Evolutionary conservation across 1,139 yeast genomes (phyloP).

Genomic region (Geotrichum armillariae): DNA sequence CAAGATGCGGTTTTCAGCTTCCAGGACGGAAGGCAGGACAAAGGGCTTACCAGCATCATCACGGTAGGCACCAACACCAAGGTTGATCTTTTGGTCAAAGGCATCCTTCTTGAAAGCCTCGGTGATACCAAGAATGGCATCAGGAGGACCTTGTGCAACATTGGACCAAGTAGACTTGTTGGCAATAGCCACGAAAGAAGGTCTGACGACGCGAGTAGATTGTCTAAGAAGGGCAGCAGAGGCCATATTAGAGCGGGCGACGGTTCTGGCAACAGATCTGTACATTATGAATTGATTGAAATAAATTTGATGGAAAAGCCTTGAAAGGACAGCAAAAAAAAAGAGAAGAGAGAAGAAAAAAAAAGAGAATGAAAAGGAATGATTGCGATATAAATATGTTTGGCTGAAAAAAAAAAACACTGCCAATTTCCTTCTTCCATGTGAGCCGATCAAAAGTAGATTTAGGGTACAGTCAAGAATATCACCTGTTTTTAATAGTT

Average conservation of each 20-base stretch:
- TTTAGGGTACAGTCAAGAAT: no score
- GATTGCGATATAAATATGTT: conserved; percentile 6
- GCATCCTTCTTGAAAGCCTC: conserved; percentile 53
- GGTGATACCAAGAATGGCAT: conserved; percentile 63
- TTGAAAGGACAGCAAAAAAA: background rate
- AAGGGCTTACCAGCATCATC: conserved; percentile 92
- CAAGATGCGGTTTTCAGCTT: conserved; percentile 47
- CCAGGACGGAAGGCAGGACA: conserved; percentile 82
- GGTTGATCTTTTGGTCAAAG: conserved; percentile 66
- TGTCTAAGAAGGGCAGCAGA: conserved; percentile 11
- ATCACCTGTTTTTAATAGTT: no score
- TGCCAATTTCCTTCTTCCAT: no score
- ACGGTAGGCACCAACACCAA: conserved; percentile 96
- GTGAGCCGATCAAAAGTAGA: no score
- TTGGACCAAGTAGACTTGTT: conserved; percentile 38
- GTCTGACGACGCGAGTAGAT: conserved; percentile 6
- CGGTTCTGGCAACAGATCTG: conserved; percentile 21
- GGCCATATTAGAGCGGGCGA: conserved; percentile 16
- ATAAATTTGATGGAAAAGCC: background rate
- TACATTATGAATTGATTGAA: conserved; percentile 21
- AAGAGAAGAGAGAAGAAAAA: background rate
- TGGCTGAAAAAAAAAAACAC: background rate
- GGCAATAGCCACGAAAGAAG: conserved; percentile 10
- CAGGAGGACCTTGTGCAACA: conserved; percentile 62
- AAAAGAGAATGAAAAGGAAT: background rate